Evolutionary conservation across 1,284 basidiomycete species (phyloP).

Genomic region (Malassezia equina): DNA sequence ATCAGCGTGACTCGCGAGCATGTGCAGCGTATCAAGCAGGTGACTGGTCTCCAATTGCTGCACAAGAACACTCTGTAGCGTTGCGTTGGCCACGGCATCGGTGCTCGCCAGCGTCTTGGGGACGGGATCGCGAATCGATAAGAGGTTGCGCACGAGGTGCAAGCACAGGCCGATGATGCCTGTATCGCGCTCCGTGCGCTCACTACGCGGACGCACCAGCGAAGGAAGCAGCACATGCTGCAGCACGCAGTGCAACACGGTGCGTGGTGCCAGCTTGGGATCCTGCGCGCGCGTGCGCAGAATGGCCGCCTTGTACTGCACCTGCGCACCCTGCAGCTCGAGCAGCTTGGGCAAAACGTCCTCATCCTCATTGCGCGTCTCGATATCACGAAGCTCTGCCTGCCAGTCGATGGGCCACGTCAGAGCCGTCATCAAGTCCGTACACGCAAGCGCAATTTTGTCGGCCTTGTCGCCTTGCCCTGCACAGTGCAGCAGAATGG

Average conservation of each 20-base stretch:
- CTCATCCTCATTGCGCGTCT: slow-evolving; percentile 32
- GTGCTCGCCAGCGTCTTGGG: slow-evolving; percentile 31
- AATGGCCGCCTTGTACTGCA: slow-evolving; percentile 43
- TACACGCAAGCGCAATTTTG: slow-evolving; percentile 44
- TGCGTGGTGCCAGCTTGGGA: slow-evolving; percentile 18
- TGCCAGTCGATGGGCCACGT: slow-evolving; percentile 45
- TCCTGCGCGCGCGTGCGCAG: slow-evolving; percentile 27
- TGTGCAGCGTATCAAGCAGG: slow-evolving; percentile 40
- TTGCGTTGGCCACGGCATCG: slow-evolving; percentile 29
- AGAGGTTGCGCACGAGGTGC: slow-evolving; percentile 45
- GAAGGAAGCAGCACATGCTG: slow-evolving; percentile 38
- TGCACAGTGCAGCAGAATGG: slow-evolving; percentile 40
- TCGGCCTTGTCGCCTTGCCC: slow-evolving; percentile 27
- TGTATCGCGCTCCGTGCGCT: slow-evolving; percentile 34
- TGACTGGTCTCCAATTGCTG: slow-evolving; percentile 30
- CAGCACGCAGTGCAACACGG: slow-evolving; percentile 35
- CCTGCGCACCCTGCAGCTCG: slow-evolving; percentile 27
- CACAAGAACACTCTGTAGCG: slow-evolving; percentile 38
- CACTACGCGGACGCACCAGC: slow-evolving; percentile 31
- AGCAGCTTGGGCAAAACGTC: slow-evolving; percentile 25
- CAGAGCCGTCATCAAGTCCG: slow-evolving; percentile 44
- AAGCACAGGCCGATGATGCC: slow-evolving; percentile 44
- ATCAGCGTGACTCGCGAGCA: slow-evolving; percentile 42
- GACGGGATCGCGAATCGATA: slow-evolving; percentile 41
- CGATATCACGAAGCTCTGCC: slow-evolving; percentile 35